Evolutionary conservation across 2,329 filamentous ascomycete genomes (phyloP), one percentile per base, ranked within the genome.

Genomic region (Chaetomiaceae sp.): DNA sequence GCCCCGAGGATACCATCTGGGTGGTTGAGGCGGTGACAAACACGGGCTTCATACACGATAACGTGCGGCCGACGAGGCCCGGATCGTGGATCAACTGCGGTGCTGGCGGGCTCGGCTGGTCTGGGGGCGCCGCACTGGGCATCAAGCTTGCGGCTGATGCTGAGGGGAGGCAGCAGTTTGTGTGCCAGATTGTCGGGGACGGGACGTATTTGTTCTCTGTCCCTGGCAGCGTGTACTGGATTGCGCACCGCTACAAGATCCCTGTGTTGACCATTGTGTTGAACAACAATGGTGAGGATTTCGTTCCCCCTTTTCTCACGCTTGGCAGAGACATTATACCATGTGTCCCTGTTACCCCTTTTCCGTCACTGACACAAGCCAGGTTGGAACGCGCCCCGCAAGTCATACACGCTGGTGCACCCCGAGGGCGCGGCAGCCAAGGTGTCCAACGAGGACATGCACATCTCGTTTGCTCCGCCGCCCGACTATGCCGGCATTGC

Each of bases 11-110:
- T 65, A 86, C 87, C 0, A 87, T 91, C 61, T 90, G 81, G 76
- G 82, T 82, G 3, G 74, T 91, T 48, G 88, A 91, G 70, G 82
- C 88, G 0, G 88, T 91, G 1, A 91, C 88, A 0, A 82, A 86
- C 59, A 84, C 84, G 0, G 68, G 66, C 1, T 79, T 82, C 38
- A 84, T 89, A 4, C 78, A 85, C 36, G 85, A 91, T 60, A 85
- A 88, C 61, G 68, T 91, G 6, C 81, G 80, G 61, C 79, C 82
- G 7, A 82, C 79, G 2, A 61, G 80, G 12, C 75, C 76, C 0
- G 75, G 75, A 0, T 72, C 70, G 47, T 77, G 75, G 72, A 74
- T 79, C 66, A 79, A 79, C 68, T 78, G 76, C 56, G 77, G 77
- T 50, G 76, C 73, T 48, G 77, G 76, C 22, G 77, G 77, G 0